A percentile compares a stretch with the other conserved stretches of the same genome.
phyloP scores from a whole-genome alignment of 495 filamentous ascomycete genomes.

The Xylaria flabelliformis region DNA sequence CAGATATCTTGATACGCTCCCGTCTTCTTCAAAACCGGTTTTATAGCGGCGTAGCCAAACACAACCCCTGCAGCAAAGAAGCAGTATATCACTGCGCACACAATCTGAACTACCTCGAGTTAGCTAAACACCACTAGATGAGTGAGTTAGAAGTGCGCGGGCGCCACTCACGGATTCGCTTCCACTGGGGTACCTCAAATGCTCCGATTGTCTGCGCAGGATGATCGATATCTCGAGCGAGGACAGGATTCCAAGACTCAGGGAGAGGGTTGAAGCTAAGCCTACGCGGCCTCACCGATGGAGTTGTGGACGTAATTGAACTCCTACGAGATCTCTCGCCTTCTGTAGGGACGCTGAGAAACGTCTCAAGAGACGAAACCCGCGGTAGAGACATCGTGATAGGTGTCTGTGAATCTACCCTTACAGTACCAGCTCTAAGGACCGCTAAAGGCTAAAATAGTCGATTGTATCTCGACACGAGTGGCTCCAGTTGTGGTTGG shows the following conservation, averaged over 20 bases:
- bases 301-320: conserved; percentile 37
- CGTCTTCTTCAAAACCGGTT: conserved; percentile 78
- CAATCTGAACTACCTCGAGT: conserved; percentile 61
- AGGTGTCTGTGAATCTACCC: not conserved
- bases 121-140: conserved; percentile 16
- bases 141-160: not conserved
- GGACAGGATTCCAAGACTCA: conserved; percentile 53
- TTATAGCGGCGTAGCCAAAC: conserved; percentile 85
- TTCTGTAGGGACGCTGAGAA: conserved; percentile 49
- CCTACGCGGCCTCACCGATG: conserved; percentile 48
- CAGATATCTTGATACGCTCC: conserved; percentile 75
- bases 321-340: conserved; percentile 46
- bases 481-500: not conserved
- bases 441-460: not conserved
- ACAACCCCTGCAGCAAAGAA: conserved; percentile 80
- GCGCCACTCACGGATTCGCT: conserved; percentile 64
- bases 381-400: conserved; percentile 57
- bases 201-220: conserved; percentile 63
- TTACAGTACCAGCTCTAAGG: not conserved
- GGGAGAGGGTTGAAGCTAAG: conserved; percentile 62
- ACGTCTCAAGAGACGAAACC: conserved; percentile 58
- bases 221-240: conserved; percentile 31
- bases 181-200: conserved; percentile 70
- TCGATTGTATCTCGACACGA: conserved; percentile 1
- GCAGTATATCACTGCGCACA: conserved; percentile 76